Base-by-base conservation (phyloP, 805 yeast species). In the Zygotorulaspora danielsina region DNA sequence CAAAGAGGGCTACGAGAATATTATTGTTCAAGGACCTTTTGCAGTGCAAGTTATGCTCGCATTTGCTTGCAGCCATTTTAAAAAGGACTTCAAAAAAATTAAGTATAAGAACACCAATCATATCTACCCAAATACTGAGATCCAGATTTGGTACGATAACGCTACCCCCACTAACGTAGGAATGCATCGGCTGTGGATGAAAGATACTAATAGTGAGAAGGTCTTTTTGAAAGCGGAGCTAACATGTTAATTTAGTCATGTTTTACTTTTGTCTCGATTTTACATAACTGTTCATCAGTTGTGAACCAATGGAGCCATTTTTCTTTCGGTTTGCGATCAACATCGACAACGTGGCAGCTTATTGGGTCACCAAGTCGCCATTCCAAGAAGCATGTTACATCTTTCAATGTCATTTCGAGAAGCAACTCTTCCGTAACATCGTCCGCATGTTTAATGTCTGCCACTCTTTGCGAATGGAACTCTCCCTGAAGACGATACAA, bases 21-120 rank as follows among this genome's bases (percentile, higher is more conserved):
- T 80, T 0, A 63, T 90, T 1, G 79, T 82, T 0, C 95, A 85
- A 32, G 98, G 96, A 0, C 96, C 97, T 0, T 67, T 89, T 38
- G 65, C 84, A 42, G 72, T 84, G 1, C 78, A 82, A 6, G 46
- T 84, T 26, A 48, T 78, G 25, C 55, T 85, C 21, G 73, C 75
- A 39, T 80, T 79, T 76, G 61, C 76, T 3, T 49, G 52, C 6
- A 34, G 48, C 3, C 27, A 50, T 15, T 43, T 53, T 12, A 41
- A 40, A 4, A 41, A 45, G 22, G 27, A 49, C 5, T 47, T 70
- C 11, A 49, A 35, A 24, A 40, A 49, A 7, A 64, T 73, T 39
- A 60, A 54, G 29, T 75, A 75, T 51, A 68, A 69, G 41, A 74
- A 73, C 43, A 46, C 59, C 3, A 62, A 58, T 32, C 73, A 73